These are phyloP conservation scores for Erigeron canadensis DNA, from an alignment of 129 eudicot genomes.

Conservation along the genomic window DNA sequence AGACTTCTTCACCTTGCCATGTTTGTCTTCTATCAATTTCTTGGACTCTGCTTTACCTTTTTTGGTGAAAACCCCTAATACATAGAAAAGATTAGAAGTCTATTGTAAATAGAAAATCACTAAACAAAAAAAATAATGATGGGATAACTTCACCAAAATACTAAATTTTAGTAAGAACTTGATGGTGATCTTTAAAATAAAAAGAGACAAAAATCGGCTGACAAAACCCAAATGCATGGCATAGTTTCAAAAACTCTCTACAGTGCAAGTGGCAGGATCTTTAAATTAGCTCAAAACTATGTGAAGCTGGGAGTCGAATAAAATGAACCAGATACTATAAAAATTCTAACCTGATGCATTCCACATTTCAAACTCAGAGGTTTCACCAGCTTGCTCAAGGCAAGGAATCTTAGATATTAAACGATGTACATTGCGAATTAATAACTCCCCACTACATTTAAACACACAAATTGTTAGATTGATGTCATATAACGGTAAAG, in stretches of 20 bases:
- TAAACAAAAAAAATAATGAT: neutral
- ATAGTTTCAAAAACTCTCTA: neutral
- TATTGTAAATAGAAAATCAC: neutral
- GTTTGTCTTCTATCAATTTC: constrained; percentile 26
- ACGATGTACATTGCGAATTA: constrained; percentile 55
- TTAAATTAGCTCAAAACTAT: neutral
- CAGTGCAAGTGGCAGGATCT: neutral
- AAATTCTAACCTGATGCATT: constrained; percentile 53
- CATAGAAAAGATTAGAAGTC: neutral
- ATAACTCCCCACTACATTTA: constrained; percentile 54
- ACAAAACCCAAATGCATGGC: neutral
- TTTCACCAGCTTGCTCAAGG: constrained; percentile 5
- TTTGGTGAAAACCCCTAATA: constrained; percentile 56
- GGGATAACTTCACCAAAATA: constrained; percentile 6
- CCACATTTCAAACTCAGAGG: constrained; percentile 62
- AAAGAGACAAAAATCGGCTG: too few species aligned
- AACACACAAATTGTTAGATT: constrained; percentile 7
- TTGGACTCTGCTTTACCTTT: constrained; percentile 34
- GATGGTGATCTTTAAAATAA: neutral
- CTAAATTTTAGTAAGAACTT: neutral
- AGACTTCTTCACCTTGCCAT: constrained; percentile 33
- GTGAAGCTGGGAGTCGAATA: neutral
- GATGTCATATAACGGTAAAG: constrained; percentile 11
- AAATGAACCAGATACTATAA: neutral
- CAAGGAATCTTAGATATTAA: constrained; percentile 64